Percentiles rank a stretch among this genome's conserved stretches.
These are phyloP conservation scores for Neoboletus brunneissimus DNA, from an alignment of 768 basidiomycete genomes.

Conservation along the genomic window DNA sequence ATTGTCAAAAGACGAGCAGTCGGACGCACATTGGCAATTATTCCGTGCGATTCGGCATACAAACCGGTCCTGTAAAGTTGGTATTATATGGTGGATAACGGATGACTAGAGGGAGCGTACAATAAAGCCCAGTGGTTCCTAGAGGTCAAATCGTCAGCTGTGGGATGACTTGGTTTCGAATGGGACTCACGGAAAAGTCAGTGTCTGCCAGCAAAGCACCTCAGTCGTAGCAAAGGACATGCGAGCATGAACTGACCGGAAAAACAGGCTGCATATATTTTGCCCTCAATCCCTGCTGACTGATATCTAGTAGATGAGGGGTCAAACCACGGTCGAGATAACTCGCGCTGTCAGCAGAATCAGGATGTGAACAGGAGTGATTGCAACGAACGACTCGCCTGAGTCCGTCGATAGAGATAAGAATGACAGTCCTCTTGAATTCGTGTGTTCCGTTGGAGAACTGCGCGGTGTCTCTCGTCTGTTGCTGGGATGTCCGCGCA, in stretches of 20 bases:
- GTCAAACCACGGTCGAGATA: constrained; percentile 85
- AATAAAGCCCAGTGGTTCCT: constrained; percentile 92
- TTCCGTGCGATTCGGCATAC: constrained; percentile 86
- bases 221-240: constrained; percentile 1
- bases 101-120: constrained; percentile 37
- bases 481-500: not conserved
- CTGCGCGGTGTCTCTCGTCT: constrained; percentile 25
- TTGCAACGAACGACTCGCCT: constrained; percentile 42
- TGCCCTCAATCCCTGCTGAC: constrained; percentile 79
- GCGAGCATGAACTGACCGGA: constrained; percentile 57
- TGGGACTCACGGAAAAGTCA: constrained; percentile 81
- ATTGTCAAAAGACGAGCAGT: not conserved
- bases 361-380: not conserved
- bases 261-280: constrained; percentile 87
- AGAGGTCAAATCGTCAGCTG: not conserved
- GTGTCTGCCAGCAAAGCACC: constrained; percentile 45
- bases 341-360: constrained; percentile 55
- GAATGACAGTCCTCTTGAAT: constrained; percentile 75
- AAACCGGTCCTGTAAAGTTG: constrained; percentile 72
- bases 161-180: not conserved
- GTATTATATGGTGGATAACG: not conserved
- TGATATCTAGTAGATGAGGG: constrained; percentile 77
- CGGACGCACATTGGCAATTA: constrained; percentile 74
- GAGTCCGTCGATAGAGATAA: constrained; percentile 86
- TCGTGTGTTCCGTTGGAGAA: constrained; percentile 81